These are phyloP conservation scores for Coffea eugenioides DNA, from an alignment of 257 asterid genomes.

Conservation along the genomic window DNA sequence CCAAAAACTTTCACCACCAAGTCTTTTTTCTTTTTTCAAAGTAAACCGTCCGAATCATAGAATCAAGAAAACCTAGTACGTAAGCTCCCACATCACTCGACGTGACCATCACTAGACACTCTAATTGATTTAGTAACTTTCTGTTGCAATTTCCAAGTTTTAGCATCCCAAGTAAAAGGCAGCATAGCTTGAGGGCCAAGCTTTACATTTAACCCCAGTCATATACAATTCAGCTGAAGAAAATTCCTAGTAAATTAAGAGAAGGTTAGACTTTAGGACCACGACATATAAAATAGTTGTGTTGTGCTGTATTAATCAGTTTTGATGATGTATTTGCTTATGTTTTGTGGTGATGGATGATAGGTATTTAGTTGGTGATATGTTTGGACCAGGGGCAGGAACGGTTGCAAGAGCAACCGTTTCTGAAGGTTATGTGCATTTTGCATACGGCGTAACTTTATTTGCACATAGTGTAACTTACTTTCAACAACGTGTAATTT, in stretches of 20 bases:
- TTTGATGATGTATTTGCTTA: conserved; percentile 35
- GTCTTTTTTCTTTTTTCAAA: no score
- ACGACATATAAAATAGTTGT: background rate
- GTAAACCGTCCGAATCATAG: background rate
- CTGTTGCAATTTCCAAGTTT: background rate
- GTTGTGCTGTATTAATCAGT: background rate
- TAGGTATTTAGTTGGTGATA: conserved; percentile 11
- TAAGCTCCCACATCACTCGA: conserved; percentile 6
- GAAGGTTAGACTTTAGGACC: background rate
- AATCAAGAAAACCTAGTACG: background rate
- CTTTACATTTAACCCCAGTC: background rate
- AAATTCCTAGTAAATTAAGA: background rate
- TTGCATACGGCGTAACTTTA: no score
- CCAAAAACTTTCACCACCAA: no score
- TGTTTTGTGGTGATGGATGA: conserved; percentile 11
- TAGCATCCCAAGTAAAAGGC: conserved; percentile 11
- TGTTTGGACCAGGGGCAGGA: background rate
- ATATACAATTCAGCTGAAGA: background rate
- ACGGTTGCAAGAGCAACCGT: no score
- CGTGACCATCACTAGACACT: background rate
- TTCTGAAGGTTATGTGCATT: no score
- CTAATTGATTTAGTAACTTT: background rate
- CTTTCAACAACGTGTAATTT: no score
- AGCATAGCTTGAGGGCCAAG: conserved; percentile 20
- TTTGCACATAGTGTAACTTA: no score